Evolutionary conservation across 371 early-diverging fungal genomes (phyloP).

Genomic region (Apophysomyces trapeziformis): DNA sequence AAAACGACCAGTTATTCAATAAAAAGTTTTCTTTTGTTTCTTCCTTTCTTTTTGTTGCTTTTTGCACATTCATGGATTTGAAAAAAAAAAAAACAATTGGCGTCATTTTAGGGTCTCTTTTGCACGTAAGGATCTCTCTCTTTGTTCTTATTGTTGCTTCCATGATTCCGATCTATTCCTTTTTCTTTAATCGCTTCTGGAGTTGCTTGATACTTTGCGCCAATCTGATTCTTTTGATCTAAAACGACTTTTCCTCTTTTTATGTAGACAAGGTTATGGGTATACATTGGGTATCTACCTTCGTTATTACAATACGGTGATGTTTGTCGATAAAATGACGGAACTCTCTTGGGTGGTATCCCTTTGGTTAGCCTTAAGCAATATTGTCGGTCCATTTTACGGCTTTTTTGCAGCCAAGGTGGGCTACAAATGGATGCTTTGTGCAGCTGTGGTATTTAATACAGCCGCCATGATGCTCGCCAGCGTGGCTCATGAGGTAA

Average conservation of each 20-base stretch:
- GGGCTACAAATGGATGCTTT: constrained; percentile 59
- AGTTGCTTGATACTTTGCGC: no score
- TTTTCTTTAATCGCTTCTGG: no score
- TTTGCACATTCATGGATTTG: neutral
- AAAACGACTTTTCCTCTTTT: no score
- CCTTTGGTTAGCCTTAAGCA: constrained; percentile 39
- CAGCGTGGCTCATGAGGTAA: constrained; percentile 61
- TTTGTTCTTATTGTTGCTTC: neutral
- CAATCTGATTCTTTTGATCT: no score
- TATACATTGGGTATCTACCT: constrained; percentile 46
- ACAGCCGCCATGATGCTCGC: constrained; percentile 63
- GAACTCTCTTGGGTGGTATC: constrained; percentile 49
- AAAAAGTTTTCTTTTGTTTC: neutral
- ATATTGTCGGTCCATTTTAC: constrained; percentile 46
- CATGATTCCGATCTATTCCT: no score
- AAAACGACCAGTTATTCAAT: neutral
- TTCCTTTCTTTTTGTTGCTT: neutral
- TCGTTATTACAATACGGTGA: constrained; percentile 37
- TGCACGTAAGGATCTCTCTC: constrained; percentile 35
- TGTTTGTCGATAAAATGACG: constrained; percentile 39
- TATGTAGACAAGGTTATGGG: constrained; percentile 38
- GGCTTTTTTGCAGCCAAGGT: constrained; percentile 50
- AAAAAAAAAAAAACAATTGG: no score
- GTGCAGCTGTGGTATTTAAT: constrained; percentile 50
- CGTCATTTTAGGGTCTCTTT: constrained; percentile 32